A percentile compares a stretch with the other conserved stretches of the same genome.
Conservation (phyloP, 2,329 filamentous ascomycete species). For the Aspergillus sp. region DNA sequence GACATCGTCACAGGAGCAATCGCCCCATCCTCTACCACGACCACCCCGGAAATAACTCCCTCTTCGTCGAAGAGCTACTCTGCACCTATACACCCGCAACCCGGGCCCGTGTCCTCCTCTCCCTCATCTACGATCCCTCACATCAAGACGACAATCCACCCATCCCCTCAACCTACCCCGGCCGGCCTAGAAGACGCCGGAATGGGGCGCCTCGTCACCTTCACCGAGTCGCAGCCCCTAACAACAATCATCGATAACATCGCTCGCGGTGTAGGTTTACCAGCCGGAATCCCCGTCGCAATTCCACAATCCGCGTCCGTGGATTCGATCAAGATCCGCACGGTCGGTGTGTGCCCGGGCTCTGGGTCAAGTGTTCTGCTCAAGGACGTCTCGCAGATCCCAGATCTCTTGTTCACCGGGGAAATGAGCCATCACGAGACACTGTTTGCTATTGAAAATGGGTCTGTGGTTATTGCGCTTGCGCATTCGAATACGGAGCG, state of each 20-base stretch:
- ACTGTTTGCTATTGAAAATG: slow-evolving; percentile 80
- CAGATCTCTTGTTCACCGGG: slow-evolving; percentile 86
- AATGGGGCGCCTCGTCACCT: slow-evolving; percentile 65
- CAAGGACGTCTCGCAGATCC: slow-evolving; percentile 55
- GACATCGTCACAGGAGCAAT: slow-evolving; percentile 71
- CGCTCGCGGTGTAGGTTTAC: slow-evolving; percentile 66
- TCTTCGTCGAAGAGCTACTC: slow-evolving; percentile 42
- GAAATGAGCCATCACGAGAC: slow-evolving; percentile 95
- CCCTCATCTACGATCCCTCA: slow-evolving; percentile 48
- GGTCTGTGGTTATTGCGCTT: slow-evolving; percentile 78
- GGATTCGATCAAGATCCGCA: slow-evolving; percentile 62
- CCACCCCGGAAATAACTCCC: slow-evolving; percentile 15
- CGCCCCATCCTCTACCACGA: slow-evolving; percentile 15
- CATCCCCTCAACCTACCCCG: slow-evolving; percentile 44
- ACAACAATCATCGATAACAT: slow-evolving; percentile 65
- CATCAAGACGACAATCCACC: slow-evolving; percentile 58
- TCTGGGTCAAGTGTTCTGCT: slow-evolving; percentile 77
- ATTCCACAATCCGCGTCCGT: slow-evolving; percentile 63
- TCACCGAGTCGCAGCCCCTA: slow-evolving; percentile 57
- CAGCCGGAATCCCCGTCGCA: slow-evolving; percentile 67
- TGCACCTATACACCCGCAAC: slow-evolving; percentile 45
- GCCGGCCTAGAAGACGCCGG: slow-evolving; percentile 57
- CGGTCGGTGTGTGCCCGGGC: slow-evolving; percentile 86
- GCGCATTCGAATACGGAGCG: slow-evolving; percentile 96
- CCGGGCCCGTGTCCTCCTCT: slow-evolving; percentile 30